Conservation (phyloP, 75 land plant species). For the Cupressus sempervirens region DNA sequence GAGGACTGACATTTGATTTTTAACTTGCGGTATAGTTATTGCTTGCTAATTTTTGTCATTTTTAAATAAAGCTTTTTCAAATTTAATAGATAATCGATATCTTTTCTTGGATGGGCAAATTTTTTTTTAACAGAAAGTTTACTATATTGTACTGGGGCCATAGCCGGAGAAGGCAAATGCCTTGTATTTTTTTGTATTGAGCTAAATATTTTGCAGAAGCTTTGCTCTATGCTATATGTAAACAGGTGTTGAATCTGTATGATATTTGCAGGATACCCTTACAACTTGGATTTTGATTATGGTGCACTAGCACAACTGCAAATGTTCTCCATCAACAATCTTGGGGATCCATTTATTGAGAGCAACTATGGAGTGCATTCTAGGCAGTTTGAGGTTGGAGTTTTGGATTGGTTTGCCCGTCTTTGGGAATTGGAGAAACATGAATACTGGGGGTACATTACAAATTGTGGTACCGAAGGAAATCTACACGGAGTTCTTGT, state of each 20-base stretch:
- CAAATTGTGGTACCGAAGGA: conserved; percentile 99
- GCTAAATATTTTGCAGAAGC: background rate
- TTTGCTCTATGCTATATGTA: background rate
- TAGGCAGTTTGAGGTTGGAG: conserved; percentile 98
- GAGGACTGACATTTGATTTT: background rate
- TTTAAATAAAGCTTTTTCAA: background rate
- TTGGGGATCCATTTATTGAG: conserved; percentile 99
- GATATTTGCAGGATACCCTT: conserved; percentile 84
- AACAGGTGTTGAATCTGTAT: background rate
- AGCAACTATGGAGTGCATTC: conserved; percentile 99
- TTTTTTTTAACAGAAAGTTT: background rate
- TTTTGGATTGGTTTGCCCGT: conserved; percentile 98
- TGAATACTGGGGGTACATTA: conserved; percentile 99
- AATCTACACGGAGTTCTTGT: conserved; percentile 98
- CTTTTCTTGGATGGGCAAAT: background rate
- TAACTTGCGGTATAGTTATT: background rate
- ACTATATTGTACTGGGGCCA: background rate
- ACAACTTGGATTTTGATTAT: conserved; percentile 98
- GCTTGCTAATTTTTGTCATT: background rate
- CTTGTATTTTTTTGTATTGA: background rate
- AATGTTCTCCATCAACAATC: conserved; percentile 97
- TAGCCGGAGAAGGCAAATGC: background rate
- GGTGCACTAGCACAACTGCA: conserved; percentile 92
- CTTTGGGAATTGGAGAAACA: conserved; percentile 96
- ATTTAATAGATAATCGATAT: background rate